phyloP scores from a whole-genome alignment of 352 stramenopile genomes.

The Globisporangium takayamanum region DNA sequence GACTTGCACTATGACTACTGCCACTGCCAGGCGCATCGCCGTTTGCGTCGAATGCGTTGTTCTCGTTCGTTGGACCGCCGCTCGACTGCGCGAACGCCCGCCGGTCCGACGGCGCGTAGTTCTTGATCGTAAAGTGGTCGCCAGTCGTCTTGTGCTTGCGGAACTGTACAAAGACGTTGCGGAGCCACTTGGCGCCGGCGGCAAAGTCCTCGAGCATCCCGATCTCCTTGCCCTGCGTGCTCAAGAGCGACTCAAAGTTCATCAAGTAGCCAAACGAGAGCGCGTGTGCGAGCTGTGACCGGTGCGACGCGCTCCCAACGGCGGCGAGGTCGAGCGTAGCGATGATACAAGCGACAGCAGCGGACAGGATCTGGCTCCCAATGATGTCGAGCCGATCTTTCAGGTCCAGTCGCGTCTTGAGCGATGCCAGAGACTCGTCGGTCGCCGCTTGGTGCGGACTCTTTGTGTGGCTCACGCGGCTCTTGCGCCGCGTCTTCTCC shows the following conservation, averaged over 20 bases:
- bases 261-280: slow-evolving; percentile 58
- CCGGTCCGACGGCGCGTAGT: slow-evolving; percentile 35
- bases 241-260: slow-evolving; percentile 82
- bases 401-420: slow-evolving; percentile 63
- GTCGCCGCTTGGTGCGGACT: slow-evolving; percentile 2
- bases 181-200: slow-evolving; percentile 74
- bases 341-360: slow-evolving; percentile 55
- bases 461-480: slow-evolving; percentile 13
- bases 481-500: slow-evolving; percentile 15
- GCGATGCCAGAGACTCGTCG: slow-evolving; percentile 41
- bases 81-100: slow-evolving; percentile 12
- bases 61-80: slow-evolving; percentile 10
- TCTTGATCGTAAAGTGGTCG: slow-evolving; percentile 55
- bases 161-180: slow-evolving; percentile 74
- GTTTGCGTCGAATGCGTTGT: slow-evolving; percentile 7
- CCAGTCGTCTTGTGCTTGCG: slow-evolving; percentile 35
- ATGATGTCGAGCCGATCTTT: slow-evolving; percentile 70
- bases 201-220: slow-evolving; percentile 93
- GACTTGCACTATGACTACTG: neutral
- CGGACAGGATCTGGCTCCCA: slow-evolving; percentile 67
- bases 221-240: slow-evolving; percentile 92
- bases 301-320: slow-evolving; percentile 48
- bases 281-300: slow-evolving; percentile 48
- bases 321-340: slow-evolving; percentile 60
- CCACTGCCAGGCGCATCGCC: slow-evolving; percentile 4